Percentiles rank a stretch among this genome's conserved stretches.
Evolutionary conservation across 2,329 filamentous ascomycete genomes (phyloP).

Genomic region (Colletotrichum phormii): DNA sequence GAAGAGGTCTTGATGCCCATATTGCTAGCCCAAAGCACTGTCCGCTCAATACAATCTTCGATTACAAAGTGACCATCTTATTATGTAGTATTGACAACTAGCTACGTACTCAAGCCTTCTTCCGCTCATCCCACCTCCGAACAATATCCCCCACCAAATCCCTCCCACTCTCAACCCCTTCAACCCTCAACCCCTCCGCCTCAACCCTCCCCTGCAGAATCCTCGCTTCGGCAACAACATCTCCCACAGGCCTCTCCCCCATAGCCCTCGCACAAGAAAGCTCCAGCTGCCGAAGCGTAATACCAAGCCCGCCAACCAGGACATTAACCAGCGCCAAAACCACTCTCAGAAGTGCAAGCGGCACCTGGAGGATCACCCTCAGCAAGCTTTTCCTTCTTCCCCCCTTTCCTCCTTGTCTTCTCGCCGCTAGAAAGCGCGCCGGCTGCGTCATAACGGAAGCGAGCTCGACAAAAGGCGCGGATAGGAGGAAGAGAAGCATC

Average conservation of each 20-base stretch:
- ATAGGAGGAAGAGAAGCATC: conserved; percentile 29
- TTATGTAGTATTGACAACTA: not conserved
- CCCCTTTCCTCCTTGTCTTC: not conserved
- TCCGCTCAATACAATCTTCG: not conserved
- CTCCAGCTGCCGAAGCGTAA: conserved; percentile 10
- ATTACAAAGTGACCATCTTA: not conserved
- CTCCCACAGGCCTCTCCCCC: conserved; percentile 20
- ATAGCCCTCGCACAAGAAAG: not conserved
- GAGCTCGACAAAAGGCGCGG: conserved; percentile 14
- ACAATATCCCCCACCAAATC: conserved; percentile 12
- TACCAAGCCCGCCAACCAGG: not conserved
- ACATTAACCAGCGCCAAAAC: conserved; percentile 16
- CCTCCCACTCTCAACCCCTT: conserved; percentile 1
- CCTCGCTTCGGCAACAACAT: conserved; percentile 30
- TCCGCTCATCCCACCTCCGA: conserved; percentile 20
- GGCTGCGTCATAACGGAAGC: not conserved
- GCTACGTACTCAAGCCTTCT: not conserved
- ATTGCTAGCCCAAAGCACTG: not conserved
- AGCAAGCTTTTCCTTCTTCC: not conserved
- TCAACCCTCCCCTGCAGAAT: conserved; percentile 18
- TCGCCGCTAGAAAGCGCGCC: not conserved
- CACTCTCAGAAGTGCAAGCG: not conserved
- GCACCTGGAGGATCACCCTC: not conserved
- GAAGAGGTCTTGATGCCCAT: not conserved
- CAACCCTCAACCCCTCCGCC: not conserved